A percentile compares a stretch with the other conserved stretches of the same genome.
These are phyloP conservation scores for Chlorella sp. DNA, from an alignment of 139 green algal genomes.

Conservation along the genomic window DNA sequence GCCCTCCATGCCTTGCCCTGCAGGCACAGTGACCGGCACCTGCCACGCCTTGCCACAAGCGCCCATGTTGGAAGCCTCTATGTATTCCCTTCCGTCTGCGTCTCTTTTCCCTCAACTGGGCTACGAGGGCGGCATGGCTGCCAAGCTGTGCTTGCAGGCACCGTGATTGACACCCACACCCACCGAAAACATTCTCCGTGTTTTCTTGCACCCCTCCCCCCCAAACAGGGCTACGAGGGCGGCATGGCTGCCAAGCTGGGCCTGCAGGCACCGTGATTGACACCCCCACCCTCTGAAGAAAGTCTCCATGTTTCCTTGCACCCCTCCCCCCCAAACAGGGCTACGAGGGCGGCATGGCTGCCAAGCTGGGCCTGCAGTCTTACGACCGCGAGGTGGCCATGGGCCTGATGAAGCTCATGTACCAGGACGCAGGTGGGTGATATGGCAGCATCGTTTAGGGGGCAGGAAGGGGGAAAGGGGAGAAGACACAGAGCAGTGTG, in stretches of 20 bases:
- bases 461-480: not conserved
- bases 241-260: constrained; percentile 78
- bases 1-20: too few relatives aligned
- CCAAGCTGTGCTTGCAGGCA: constrained; percentile 71
- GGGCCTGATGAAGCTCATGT: constrained; percentile 21
- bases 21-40: too few relatives aligned
- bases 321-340: not conserved
- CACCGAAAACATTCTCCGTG: not conserved
- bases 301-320: not conserved
- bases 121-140: constrained; percentile 65
- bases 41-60: too few relatives aligned
- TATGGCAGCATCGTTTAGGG: too few relatives aligned
- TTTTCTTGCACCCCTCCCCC: too few relatives aligned
- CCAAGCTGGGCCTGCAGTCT: constrained; percentile 76
- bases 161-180: not conserved
- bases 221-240: constrained; percentile 53
- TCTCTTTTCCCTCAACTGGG: too few relatives aligned
- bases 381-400: constrained; percentile 68
- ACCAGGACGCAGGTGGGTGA: constrained; percentile 16
- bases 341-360: constrained; percentile 68
- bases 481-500: not conserved
- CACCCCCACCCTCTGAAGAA: not conserved
- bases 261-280: constrained; percentile 26
- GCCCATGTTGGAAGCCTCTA: too few relatives aligned
- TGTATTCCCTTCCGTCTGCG: too few relatives aligned